Evolutionary conservation across 352 stramenopile species (phyloP), one percentile per base, ranked within the genome.

Genomic region (Globisporangium sylvaticum): DNA sequence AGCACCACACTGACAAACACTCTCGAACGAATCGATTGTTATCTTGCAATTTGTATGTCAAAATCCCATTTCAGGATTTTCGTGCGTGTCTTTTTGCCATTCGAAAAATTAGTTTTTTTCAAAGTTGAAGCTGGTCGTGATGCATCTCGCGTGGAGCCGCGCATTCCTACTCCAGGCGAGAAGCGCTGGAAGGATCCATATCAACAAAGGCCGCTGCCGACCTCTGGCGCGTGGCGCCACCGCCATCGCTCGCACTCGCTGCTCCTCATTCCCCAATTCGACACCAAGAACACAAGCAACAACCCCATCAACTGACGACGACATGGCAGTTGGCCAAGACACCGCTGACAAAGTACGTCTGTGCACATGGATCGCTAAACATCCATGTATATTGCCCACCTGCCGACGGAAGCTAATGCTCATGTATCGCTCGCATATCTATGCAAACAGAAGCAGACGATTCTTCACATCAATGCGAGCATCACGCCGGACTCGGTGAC

Each of bases 391-490:
- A 1, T 48, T 29, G 9, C 3, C 8, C 37, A 12, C 3, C 22
- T 63, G 37, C 1, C 20, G n/a, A 20, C 27, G 25, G 18, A 48
- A 32, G 32, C 25, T 54, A 39, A 46, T 24, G 8, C 32, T 46
- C 3, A 14, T 39, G n/a, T 59, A 12, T 29, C 25, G 18, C 18
- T 25, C 18, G 37, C 12, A 18, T 3, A 3, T 15, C 12, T 44
- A 44, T 29, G 4, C 18, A 37, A 31, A 27, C 69, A 88, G 72
- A 89, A 91, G 67, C 83, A 89, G 55, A 91, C 78, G n/a, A 75
- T 92, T 22, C 66, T 92, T 58, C 84, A 92, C 73, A 87, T 91
- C 74, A 91, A 92, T 58, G 77, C 79, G 1, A 92, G 82, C 71
- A 85, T 92, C 74, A 87, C 84, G 62, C 77, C 77, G 32, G 81